Percentiles rank a stretch among this genome's conserved stretches.
phyloP scores from a whole-genome alignment of 129 eudicot species.

The Ambrosia artemisiifolia region DNA sequence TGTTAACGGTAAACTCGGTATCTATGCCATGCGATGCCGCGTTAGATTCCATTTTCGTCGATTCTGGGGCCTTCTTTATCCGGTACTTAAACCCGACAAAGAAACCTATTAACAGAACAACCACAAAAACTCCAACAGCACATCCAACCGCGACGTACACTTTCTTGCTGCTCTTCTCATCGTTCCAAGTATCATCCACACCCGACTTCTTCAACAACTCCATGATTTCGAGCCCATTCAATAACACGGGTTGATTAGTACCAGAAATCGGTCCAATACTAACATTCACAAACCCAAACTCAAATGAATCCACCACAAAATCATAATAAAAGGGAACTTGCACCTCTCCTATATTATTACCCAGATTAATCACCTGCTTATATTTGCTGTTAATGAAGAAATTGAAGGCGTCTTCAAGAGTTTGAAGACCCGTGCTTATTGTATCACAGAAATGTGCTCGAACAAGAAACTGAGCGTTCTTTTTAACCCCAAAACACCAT shows the following conservation, averaged over 20 bases:
- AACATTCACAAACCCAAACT: slow-evolving; percentile 31
- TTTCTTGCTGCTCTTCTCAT: background rate
- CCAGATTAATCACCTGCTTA: background rate
- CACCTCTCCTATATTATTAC: fast-evolving
- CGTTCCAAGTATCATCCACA: background rate
- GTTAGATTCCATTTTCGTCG: slow-evolving; percentile 14
- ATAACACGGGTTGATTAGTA: slow-evolving; percentile 9
- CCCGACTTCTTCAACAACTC: slow-evolving; percentile 18
- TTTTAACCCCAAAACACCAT: slow-evolving; percentile 47
- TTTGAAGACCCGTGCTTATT: background rate
- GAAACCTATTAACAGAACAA: slow-evolving; percentile 31
- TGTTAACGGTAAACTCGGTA: slow-evolving; percentile 23
- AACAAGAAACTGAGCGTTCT: slow-evolving; percentile 20
- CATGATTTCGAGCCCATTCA: slow-evolving; percentile 69
- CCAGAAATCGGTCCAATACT: slow-evolving; percentile 32
- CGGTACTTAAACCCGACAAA: slow-evolving; percentile 18
- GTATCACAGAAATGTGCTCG: slow-evolving; percentile 58
- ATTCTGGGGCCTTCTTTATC: slow-evolving; percentile 28
- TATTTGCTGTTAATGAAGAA: slow-evolving; percentile 25
- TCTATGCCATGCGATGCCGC: slow-evolving; percentile 22
- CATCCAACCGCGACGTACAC: slow-evolving; percentile 32
- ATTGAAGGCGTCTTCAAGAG: slow-evolving; percentile 10
- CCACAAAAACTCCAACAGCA: slow-evolving; percentile 35
- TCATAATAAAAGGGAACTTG: slow-evolving; percentile 46
- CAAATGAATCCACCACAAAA: slow-evolving; percentile 37